Evolutionary conservation across 108 stramenopile genomes (phyloP).

Genomic region (Nitzschia inconspicua): DNA sequence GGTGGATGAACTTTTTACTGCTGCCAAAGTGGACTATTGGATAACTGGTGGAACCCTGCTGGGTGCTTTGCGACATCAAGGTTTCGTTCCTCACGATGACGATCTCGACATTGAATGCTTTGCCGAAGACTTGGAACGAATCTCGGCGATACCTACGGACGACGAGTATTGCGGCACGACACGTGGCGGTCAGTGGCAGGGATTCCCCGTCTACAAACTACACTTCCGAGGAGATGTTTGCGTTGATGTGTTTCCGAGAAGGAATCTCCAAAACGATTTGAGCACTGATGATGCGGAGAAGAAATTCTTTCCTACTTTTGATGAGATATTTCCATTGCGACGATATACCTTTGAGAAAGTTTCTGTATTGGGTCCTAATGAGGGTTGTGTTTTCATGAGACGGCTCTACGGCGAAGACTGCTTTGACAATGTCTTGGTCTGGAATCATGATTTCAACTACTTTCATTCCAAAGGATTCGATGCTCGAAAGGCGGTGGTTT

Average conservation of each 20-base stretch:
- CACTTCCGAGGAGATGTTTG: not conserved
- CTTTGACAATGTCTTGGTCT: not conserved
- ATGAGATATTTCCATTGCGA: not conserved
- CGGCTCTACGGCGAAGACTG: not conserved
- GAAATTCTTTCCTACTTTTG: not conserved
- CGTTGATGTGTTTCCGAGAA: too few relatives aligned
- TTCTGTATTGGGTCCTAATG: too few relatives aligned
- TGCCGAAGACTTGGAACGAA: not conserved
- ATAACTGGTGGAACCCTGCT: not conserved
- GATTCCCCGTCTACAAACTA: not conserved
- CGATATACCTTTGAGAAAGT: not conserved
- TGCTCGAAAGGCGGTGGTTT: not conserved
- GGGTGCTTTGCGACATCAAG: not conserved
- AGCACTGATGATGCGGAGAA: not conserved
- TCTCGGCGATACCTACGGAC: not conserved
- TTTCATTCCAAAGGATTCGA: not conserved
- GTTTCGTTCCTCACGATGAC: not conserved
- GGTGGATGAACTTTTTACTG: not conserved
- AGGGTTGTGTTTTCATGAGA: not conserved
- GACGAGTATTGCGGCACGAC: too few relatives aligned
- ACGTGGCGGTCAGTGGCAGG: not conserved
- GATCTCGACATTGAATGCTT: not conserved
- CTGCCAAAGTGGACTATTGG: not conserved
- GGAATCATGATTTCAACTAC: not conserved
- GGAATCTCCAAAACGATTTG: not conserved